A percentile compares a stretch with the other conserved stretches of the same genome.
These are phyloP conservation scores for Epichloe glyceriae DNA, from an alignment of 2,329 filamentous ascomycete genomes.

Conservation along the genomic window DNA sequence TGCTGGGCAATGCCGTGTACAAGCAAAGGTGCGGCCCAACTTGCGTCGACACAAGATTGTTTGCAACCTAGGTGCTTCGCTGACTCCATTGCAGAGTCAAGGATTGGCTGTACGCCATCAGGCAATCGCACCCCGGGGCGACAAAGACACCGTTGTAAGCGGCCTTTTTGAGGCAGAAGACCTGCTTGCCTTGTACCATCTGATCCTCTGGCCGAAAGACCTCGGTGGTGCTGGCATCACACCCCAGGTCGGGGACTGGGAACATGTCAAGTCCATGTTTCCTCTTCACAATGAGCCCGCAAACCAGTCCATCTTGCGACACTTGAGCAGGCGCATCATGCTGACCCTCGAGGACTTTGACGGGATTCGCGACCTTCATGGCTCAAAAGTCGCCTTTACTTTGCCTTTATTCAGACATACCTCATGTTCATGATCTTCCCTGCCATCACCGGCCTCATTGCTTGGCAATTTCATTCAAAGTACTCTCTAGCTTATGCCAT, in stretches of 20 bases:
- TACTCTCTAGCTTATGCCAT: slow-evolving; percentile 60
- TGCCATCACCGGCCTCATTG: slow-evolving; percentile 51
- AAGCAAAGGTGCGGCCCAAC: slow-evolving; percentile 40
- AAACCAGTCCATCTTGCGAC: slow-evolving; percentile 44
- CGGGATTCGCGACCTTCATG: slow-evolving; percentile 47
- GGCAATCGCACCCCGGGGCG: slow-evolving; percentile 47
- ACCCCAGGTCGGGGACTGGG: slow-evolving; percentile 43
- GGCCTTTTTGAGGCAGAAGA: slow-evolving; percentile 48
- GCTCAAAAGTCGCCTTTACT: slow-evolving; percentile 58
- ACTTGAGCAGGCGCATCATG: slow-evolving; percentile 40
- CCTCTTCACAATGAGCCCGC: slow-evolving; percentile 46
- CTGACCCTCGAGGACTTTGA: slow-evolving; percentile 41
- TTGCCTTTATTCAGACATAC: slow-evolving; percentile 70
- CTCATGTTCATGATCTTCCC: slow-evolving; percentile 59
- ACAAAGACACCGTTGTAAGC: slow-evolving; percentile 39
- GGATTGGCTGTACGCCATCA: slow-evolving; percentile 63
- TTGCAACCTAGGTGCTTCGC: background rate
- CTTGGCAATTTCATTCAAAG: slow-evolving; percentile 54
- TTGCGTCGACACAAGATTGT: background rate
- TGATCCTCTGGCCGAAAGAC: slow-evolving; percentile 44
- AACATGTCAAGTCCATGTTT: slow-evolving; percentile 47
- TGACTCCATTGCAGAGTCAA: slow-evolving; percentile 39
- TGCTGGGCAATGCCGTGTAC: slow-evolving; percentile 53
- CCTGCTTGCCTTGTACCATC: slow-evolving; percentile 56
- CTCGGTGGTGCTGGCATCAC: slow-evolving; percentile 52